Percentiles rank a stretch among this genome's conserved stretches.
These are phyloP conservation scores for Dittrichia graveolens DNA, from an alignment of 129 eudicot genomes.

Conservation along the genomic window DNA sequence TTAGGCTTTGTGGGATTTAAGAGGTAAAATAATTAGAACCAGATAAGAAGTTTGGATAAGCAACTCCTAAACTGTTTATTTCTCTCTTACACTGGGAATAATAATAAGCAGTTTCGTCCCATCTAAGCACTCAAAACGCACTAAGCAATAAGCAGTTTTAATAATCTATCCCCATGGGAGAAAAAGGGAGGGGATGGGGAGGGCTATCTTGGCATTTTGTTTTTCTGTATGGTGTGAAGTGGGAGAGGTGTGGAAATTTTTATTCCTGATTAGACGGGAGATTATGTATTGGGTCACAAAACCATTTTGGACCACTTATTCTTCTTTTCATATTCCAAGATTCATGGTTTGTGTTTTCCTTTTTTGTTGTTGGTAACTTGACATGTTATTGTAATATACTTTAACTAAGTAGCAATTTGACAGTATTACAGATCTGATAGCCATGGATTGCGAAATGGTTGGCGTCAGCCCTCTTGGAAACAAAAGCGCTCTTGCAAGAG, in stretches of 20 bases:
- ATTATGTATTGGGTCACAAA: neutral
- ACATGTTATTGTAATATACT: slow-evolving; percentile 3
- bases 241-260: neutral
- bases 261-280: neutral
- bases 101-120: neutral
- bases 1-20: neutral
- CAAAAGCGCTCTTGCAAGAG: slow-evolving; percentile 97
- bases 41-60: neutral
- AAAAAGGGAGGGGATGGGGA: no score
- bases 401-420: slow-evolving; percentile 26
- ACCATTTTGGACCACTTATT: neutral
- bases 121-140: no score
- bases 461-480: slow-evolving; percentile 84
- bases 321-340: neutral
- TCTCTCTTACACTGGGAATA: neutral
- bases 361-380: neutral
- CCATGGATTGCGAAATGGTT: slow-evolving; percentile 99
- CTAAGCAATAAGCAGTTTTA: no score
- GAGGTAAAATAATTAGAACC: neutral
- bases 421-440: slow-evolving; percentile 76
- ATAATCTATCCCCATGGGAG: slow-evolving; percentile 6
- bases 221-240: slow-evolving; percentile 17
- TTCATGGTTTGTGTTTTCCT: slow-evolving; percentile 7
- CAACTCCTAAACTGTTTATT: neutral
- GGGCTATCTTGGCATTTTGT: no score